Base-by-base conservation (phyloP, 225 moss, liverwort and hornwort genomes). In the Bryum argenteum region DNA sequence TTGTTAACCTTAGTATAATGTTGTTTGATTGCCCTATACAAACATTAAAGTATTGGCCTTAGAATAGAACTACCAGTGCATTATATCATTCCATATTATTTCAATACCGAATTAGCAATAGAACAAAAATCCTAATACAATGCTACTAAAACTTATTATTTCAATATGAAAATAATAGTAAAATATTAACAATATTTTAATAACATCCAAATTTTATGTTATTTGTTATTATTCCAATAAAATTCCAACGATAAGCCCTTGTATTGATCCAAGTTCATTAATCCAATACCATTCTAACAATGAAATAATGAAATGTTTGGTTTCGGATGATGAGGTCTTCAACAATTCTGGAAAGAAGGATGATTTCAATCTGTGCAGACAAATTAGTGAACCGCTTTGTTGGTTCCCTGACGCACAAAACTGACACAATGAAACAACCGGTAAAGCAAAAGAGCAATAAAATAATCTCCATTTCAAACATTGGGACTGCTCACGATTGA, bases 61-160 rank as follows among this genome's bases (percentile, higher is more conserved):
- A 51, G 2, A 51, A 51, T 51, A 51, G 51, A 51, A 51, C 51
- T 51, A 52, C 51, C 51, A 52, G n/a, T 18, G 19, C 51, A 52
- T 19, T 52, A 52, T 52, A 52, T 52, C 19, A 52, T 52, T 52
- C 14, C 19, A 52, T 52, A 52, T 8, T 52, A 52, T 52, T 52
- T 52, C 19, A 52, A 19, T 19, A 18, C 51, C 8, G 8, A 52
- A 52, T 19, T 52, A 52, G 8, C 51, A 52, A 52, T 52, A 8
- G 14, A 52, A 52, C 19, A 52, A n/a, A 52, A 52, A 3, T 9
- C 51, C 19, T 19, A 52, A 52, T n/a, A 2, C 8, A 6, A 8
- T 52, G 51, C 18, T 52, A 52, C n/a, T n/a, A 52, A n/a, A 52
- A 52, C 51, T 52, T 52, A 52, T 52, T 52, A 52, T 52, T 52